phyloP scores from a whole-genome alignment of 2,329 filamentous ascomycete species.

The Botrytis porri region DNA sequence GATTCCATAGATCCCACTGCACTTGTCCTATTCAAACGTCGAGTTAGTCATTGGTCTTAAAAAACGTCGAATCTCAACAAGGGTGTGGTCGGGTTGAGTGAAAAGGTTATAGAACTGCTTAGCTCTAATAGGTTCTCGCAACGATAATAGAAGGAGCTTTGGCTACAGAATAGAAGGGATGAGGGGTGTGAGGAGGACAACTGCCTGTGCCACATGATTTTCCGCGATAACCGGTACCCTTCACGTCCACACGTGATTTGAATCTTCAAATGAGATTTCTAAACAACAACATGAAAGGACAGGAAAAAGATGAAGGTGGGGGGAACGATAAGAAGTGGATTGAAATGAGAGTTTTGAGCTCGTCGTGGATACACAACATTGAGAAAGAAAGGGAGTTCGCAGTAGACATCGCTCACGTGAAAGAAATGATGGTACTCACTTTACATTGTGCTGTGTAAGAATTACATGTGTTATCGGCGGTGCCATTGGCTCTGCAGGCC shows the following conservation, averaged over 20 bases:
- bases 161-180: background rate
- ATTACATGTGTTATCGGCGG: slow-evolving; percentile 23
- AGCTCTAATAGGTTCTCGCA: background rate
- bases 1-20: slow-evolving; percentile 21
- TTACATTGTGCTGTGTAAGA: slow-evolving; percentile 24
- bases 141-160: background rate
- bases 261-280: background rate
- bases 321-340: too few relatives aligned
- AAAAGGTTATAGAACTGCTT: background rate
- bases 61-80: background rate
- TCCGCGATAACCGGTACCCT: background rate
- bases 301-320: too few relatives aligned
- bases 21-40: slow-evolving; percentile 16
- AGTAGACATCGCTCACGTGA: too few relatives aligned
- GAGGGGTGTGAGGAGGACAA: background rate
- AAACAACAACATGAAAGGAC: too few relatives aligned
- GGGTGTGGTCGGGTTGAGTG: too few relatives aligned
- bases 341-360: background rate
- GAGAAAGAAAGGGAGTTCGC: background rate
- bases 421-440: background rate
- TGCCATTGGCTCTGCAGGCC: slow-evolving; percentile 17
- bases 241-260: background rate
- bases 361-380: background rate
- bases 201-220: background rate
- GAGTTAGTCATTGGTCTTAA: background rate